phyloP scores from a whole-genome alignment of 2,329 filamentous ascomycete genomes.

The Septoria linicola region DNA sequence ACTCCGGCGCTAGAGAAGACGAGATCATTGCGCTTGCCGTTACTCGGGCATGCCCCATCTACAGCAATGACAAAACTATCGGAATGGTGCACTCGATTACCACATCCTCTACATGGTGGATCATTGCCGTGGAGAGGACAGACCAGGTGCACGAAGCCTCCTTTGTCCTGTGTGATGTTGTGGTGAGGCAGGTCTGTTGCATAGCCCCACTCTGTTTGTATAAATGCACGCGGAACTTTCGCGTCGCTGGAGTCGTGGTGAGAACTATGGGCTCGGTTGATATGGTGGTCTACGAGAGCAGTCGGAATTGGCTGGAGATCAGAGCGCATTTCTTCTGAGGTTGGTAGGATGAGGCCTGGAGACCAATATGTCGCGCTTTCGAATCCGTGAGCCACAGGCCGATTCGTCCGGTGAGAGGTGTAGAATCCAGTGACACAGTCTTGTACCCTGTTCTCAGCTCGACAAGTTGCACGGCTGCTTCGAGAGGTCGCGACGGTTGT shows the following conservation, averaged over 20 bases:
- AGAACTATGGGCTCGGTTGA: no score
- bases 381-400: no score
- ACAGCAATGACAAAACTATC: not conserved
- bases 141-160: conserved; percentile 19
- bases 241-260: not conserved
- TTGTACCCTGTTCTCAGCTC: no score
- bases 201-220: not conserved
- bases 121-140: not conserved
- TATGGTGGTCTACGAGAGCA: no score
- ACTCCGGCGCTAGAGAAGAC: not conserved
- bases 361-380: no score
- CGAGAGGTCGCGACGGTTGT: no score
- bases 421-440: no score
- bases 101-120: not conserved
- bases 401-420: no score
- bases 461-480: no score
- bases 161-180: not conserved
- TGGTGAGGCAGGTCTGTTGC: not conserved
- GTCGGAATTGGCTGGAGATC: no score
- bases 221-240: not conserved
- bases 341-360: no score
- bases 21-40: not conserved
- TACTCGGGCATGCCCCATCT: not conserved
- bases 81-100: not conserved
- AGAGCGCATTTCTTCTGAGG: no score